Conservation (phyloP, 2,329 filamentous ascomycete species). For the Fusarium sp. region DNA sequence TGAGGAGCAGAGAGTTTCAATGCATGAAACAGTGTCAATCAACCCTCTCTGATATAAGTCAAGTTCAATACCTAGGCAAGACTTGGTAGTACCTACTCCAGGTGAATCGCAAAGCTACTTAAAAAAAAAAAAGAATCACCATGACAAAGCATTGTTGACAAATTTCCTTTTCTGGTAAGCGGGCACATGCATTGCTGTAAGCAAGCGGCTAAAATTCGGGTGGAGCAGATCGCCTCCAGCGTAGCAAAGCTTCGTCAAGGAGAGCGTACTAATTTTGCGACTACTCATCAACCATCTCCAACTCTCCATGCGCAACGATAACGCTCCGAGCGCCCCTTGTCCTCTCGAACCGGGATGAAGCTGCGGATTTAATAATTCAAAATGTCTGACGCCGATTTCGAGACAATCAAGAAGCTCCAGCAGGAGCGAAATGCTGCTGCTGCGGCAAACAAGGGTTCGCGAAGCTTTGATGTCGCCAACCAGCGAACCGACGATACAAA, state of each 20-base stretch:
- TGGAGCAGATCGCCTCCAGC: constrained; percentile 44
- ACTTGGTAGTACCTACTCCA: neutral
- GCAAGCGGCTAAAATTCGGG: constrained; percentile 52
- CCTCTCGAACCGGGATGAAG: constrained; percentile 59
- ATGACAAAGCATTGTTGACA: constrained; percentile 15
- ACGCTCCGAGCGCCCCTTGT: constrained; percentile 51
- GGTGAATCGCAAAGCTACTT: neutral
- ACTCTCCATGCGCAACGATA: constrained; percentile 54
- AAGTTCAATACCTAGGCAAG: neutral
- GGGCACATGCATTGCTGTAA: constrained; percentile 12
- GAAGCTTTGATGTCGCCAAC: constrained; percentile 79
- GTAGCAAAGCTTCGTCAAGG: constrained; percentile 45
- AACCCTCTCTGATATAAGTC: neutral
- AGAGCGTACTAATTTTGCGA: constrained; percentile 46
- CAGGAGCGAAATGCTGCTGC: constrained; percentile 89
- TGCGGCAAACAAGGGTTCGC: constrained; percentile 83
- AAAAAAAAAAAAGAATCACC: neutral
- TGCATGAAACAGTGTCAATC: neutral
- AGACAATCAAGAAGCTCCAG: constrained; percentile 87
- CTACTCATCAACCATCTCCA: constrained; percentile 44
- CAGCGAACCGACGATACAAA: constrained; percentile 92
- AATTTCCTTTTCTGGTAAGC: constrained; percentile 21
- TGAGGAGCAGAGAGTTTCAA: neutral
- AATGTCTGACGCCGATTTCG: constrained; percentile 86
- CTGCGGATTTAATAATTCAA: constrained; percentile 53